phyloP scores from a whole-genome alignment of 2,329 filamentous ascomycete genomes.

The Tolypocladium tropicale region DNA sequence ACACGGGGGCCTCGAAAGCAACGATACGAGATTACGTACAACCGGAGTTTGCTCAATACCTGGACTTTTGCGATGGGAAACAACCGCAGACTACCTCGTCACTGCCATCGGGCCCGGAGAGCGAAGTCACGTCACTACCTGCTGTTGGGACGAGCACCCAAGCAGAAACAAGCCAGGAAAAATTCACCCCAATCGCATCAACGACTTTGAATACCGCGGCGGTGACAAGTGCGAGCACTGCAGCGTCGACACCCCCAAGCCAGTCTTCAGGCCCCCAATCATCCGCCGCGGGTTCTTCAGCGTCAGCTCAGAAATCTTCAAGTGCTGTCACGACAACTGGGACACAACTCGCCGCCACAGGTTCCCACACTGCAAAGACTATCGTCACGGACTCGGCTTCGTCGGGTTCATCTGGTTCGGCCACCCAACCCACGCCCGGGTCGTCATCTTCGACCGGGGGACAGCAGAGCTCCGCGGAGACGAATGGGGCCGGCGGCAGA shows the following conservation, averaged over 20 bases:
- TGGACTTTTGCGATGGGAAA: constrained; percentile 31
- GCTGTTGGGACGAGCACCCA: constrained; percentile 15
- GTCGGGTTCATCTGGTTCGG: background rate
- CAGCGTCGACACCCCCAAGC: background rate
- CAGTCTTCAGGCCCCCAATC: too few species aligned
- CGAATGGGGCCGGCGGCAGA: background rate
- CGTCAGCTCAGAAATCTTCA: background rate
- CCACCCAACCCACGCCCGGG: too few species aligned
- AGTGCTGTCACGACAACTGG: background rate
- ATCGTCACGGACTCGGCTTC: background rate
- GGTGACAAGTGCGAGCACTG: background rate
- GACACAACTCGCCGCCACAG: background rate
- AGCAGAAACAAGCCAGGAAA: constrained; percentile 9
- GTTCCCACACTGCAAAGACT: background rate
- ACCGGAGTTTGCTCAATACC: constrained; percentile 30
- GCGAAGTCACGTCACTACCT: constrained; percentile 11
- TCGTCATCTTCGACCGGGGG: background rate
- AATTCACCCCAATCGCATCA: constrained; percentile 10
- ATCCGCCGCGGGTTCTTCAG: background rate
- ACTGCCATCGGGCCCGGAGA: constrained; percentile 9
- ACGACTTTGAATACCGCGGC: background rate
- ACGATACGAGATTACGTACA: constrained; percentile 23
- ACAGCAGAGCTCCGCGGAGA: background rate
- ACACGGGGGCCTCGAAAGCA: constrained; percentile 14
- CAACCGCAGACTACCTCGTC: constrained; percentile 9